A percentile compares a stretch with the other conserved stretches of the same genome.
Conservation (phyloP, 352 stramenopile species). For the Pythium oligandrum region DNA sequence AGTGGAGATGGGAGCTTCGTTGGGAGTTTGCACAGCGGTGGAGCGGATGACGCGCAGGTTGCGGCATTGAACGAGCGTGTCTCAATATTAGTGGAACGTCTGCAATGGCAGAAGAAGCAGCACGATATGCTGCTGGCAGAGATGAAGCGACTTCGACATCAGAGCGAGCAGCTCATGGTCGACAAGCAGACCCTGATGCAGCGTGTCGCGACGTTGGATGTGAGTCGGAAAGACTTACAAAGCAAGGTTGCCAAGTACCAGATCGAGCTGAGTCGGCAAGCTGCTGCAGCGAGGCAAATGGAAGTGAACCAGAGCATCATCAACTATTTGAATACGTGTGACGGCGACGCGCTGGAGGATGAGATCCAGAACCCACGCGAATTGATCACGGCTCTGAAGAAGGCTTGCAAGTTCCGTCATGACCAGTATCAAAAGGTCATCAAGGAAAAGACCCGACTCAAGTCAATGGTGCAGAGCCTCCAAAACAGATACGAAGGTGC, state of each 20-base stretch:
- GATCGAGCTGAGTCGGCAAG: constrained; percentile 61
- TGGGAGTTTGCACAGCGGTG: not conserved
- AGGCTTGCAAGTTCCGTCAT: constrained; percentile 74
- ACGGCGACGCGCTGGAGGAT: constrained; percentile 60
- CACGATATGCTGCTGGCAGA: constrained; percentile 53
- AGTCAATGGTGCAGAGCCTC: constrained; percentile 46
- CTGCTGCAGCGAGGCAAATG: constrained; percentile 37
- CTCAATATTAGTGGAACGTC: constrained; percentile 52
- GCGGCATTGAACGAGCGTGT: constrained; percentile 46
- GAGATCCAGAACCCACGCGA: constrained; percentile 76
- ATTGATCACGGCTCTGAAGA: constrained; percentile 73
- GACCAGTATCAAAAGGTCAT: constrained; percentile 83
- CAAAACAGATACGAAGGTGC: not conserved
- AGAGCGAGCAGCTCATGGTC: constrained; percentile 55
- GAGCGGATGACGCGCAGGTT: constrained; percentile 19
- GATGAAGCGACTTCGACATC: constrained; percentile 46
- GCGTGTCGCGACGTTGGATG: constrained; percentile 38
- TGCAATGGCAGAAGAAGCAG: constrained; percentile 80
- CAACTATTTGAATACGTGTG: constrained; percentile 66
- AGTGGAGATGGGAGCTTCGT: too few species aligned
- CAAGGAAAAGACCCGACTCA: constrained; percentile 70
- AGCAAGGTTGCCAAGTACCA: constrained; percentile 77
- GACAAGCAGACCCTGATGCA: constrained; percentile 65
- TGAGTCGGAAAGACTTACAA: constrained; percentile 47
- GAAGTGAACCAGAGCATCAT: constrained; percentile 73